A percentile compares a stretch with the other conserved stretches of the same genome.
phyloP scores from a whole-genome alignment of 176 grass and related monocot genomes.

The Triticum dicoccoides region DNA sequence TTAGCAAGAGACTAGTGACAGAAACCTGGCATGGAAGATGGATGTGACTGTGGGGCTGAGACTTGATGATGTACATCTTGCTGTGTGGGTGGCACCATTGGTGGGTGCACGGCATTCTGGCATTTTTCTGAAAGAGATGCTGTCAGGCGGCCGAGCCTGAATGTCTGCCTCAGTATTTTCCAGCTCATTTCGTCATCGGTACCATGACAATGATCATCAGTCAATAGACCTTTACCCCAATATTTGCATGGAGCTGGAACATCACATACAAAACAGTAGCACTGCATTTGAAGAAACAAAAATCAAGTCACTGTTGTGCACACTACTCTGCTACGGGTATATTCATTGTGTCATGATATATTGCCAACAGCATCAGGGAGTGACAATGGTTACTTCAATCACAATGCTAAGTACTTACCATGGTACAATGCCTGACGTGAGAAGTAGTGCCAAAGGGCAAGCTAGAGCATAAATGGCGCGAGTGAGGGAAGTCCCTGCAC shows the following conservation, averaged over 20 bases:
- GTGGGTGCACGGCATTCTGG: not conserved
- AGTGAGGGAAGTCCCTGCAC: slow-evolving; percentile 90
- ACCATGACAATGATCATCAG: slow-evolving; percentile 70
- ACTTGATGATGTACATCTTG: slow-evolving; percentile 23
- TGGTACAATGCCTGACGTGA: slow-evolving; percentile 63
- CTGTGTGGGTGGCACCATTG: not conserved
- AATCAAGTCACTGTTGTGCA: not conserved
- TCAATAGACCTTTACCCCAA: slow-evolving; percentile 52
- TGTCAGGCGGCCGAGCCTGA: slow-evolving; percentile 6
- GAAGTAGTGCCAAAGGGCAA: slow-evolving; percentile 63
- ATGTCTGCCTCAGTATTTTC: slow-evolving; percentile 51
- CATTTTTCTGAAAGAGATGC: slow-evolving; percentile 39
- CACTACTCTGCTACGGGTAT: too few species aligned
- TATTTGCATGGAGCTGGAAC: slow-evolving; percentile 68
- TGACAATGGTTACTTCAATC: too few species aligned
- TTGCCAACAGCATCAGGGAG: not conserved
- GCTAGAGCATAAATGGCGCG: slow-evolving; percentile 81
- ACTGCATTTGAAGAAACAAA: slow-evolving; percentile 63
- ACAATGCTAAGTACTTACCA: slow-evolving; percentile 45
- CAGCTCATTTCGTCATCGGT: slow-evolving; percentile 66
- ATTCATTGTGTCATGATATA: not conserved
- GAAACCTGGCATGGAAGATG: not conserved
- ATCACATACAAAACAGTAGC: slow-evolving; percentile 96
- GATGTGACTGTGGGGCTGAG: slow-evolving; percentile 9
- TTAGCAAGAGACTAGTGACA: not conserved